These are phyloP conservation scores for Adansonia rubrostipa DNA, from an alignment of 441 rosid species.

Conservation along the genomic window DNA sequence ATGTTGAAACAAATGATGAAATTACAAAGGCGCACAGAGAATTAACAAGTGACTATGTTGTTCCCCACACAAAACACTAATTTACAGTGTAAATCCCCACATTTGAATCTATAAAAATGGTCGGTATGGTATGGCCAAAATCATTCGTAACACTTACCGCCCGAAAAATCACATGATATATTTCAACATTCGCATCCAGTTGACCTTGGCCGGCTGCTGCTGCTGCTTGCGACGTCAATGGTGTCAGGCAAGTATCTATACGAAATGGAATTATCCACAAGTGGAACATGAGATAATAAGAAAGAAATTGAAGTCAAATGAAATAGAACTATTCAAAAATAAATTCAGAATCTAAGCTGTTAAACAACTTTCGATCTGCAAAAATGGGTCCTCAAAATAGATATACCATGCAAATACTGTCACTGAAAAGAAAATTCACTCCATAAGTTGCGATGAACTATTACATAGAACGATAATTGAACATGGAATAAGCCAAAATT, in stretches of 20 bases:
- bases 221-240: conserved; percentile 22
- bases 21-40: conserved; percentile 17
- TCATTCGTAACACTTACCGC: conserved; percentile 26
- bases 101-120: conserved; percentile 31
- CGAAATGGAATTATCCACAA: background rate
- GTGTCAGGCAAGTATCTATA: conserved; percentile 26
- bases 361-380: background rate
- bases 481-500: background rate
- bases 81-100: conserved; percentile 39
- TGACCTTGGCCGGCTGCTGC: conserved; percentile 30
- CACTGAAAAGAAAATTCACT: background rate
- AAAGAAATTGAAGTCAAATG: background rate
- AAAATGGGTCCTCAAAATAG: background rate
- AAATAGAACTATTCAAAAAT: background rate
- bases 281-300: conserved; percentile 15
- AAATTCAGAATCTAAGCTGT: background rate
- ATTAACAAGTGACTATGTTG: conserved; percentile 23
- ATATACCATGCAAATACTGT: background rate
- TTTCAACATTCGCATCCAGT: conserved; percentile 63
- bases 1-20: conserved; percentile 13
- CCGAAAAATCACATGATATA: conserved; percentile 17
- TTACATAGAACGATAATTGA: background rate
- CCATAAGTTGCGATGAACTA: background rate
- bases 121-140: conserved; percentile 24
- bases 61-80: conserved; percentile 37